phyloP scores from a whole-genome alignment of 2,329 filamentous ascomycete genomes.

The Aspergillus costaricaensis region DNA sequence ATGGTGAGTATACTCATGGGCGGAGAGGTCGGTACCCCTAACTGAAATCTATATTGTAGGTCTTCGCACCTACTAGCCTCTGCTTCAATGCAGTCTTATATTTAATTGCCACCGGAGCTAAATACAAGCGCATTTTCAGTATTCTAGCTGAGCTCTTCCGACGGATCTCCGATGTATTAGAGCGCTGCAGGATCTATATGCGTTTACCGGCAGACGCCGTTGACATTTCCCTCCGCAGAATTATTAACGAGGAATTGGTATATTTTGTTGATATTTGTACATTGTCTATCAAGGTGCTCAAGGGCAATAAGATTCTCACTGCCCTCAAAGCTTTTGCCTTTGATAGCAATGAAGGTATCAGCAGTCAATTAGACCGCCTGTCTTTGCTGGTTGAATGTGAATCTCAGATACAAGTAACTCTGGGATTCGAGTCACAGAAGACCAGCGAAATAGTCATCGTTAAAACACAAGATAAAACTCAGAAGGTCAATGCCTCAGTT shows the following conservation, averaged over 20 bases:
- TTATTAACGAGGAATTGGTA: conserved; percentile 28
- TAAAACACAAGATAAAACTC: conserved; percentile 16
- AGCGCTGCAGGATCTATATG: conserved; percentile 30
- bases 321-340: conserved; percentile 32
- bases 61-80: conserved; percentile 29
- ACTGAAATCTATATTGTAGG: conserved; percentile 12
- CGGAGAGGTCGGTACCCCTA: background rate
- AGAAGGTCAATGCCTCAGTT: conserved; percentile 16
- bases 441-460: conserved; percentile 23
- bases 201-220: conserved; percentile 24
- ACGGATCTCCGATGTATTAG: conserved; percentile 30
- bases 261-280: conserved; percentile 31
- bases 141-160: conserved; percentile 28
- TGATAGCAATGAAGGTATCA: conserved; percentile 32
- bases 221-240: conserved; percentile 26
- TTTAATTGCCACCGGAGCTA: conserved; percentile 29
- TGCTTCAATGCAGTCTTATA: conserved; percentile 35
- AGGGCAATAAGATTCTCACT: conserved; percentile 26
- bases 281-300: conserved; percentile 28
- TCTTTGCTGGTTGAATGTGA: conserved; percentile 29
- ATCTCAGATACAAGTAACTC: conserved; percentile 28
- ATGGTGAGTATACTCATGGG: conserved; percentile 21
- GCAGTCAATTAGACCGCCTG: conserved; percentile 25
- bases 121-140: conserved; percentile 33
- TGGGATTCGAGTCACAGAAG: conserved; percentile 29